These are phyloP conservation scores for Penicillium occitanis DNA, from an alignment of 2,329 filamentous ascomycete genomes.

Conservation along the genomic window DNA sequence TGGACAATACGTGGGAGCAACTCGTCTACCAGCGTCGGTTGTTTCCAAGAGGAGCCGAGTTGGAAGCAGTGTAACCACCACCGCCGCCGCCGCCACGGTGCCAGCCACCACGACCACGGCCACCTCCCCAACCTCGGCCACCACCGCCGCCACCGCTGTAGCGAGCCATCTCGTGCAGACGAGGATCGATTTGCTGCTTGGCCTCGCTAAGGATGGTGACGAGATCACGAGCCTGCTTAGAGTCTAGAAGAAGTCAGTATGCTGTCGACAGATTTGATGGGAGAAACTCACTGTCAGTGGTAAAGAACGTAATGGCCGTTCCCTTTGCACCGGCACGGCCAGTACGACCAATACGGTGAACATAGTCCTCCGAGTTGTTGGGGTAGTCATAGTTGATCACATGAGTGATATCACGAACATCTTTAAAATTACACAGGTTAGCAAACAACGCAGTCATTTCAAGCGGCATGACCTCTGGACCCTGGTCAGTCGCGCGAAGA, in stretches of 20 bases:
- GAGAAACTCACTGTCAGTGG: constrained; percentile 86
- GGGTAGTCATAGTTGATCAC: constrained; percentile 99
- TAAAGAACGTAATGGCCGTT: constrained; percentile 98
- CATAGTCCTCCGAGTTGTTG: constrained; percentile 77
- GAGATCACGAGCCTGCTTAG: constrained; percentile 95
- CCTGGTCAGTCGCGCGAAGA: constrained; percentile 57
- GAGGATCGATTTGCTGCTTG: constrained; percentile 96
- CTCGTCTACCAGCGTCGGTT: constrained; percentile 56
- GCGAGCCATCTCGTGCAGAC: constrained; percentile 91
- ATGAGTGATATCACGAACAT: constrained; percentile 99
- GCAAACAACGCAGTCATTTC: constrained; percentile 56
- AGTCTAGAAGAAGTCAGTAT: constrained; percentile 54
- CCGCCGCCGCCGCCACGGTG: constrained; percentile 17
- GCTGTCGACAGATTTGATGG: constrained; percentile 2
- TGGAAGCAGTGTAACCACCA: constrained; percentile 57
- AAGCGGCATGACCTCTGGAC: constrained; percentile 50
- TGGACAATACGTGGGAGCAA: constrained; percentile 5
- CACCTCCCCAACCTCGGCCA: constrained; percentile 63
- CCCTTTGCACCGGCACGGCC: constrained; percentile 79
- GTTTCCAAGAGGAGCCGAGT: constrained; percentile 57
- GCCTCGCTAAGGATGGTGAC: constrained; percentile 89
- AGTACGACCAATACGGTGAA: constrained; percentile 68
- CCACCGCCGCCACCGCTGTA: constrained; percentile 82
- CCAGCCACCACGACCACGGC: constrained; percentile 50
- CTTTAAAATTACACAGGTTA: constrained; percentile 77